Base-by-base conservation (phyloP, 768 basidiomycete species). In the Solioccasus polychromus region DNA sequence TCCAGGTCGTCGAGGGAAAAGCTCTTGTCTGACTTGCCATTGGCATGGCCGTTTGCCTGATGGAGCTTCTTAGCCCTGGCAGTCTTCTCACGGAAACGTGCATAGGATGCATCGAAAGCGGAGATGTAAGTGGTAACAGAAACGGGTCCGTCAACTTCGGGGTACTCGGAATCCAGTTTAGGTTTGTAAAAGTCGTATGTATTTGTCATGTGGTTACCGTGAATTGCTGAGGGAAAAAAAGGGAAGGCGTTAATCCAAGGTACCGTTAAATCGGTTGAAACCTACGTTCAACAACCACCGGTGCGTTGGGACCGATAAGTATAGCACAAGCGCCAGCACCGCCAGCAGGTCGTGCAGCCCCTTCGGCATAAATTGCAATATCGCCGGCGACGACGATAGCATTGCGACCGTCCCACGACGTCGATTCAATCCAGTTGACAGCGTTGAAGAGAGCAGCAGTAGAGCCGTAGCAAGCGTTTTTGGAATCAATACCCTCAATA, bases 171-270 rank as follows among this genome's bases (percentile, higher is more conserved):
- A 44, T 86, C 83, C 18, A 98, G 83, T 58, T 91, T 85, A 38
- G 96, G 96, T 75, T 99, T 99, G 85, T 96, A 99, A 69, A 97
- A 98, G 71, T 99, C 96, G 69, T 95, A 97, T 0, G 86, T 91
- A 74, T 99, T 95, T 51, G 87, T 86, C 88, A 98, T 97, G 75
- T 93, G 90, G 40, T 84, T 92, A 20, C 94, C 95, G 69, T 97
- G 96, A 54, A 92, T 78, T 57, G 95, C 95, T 98, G 64, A 8
- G 32, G 62, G 47, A 44, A 45, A 12, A 31, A 31, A 31, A 12
- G 4, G 30, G 48, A 23, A 5, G 32, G 35, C 14, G 36, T 57
- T 39, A 62, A 17, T 28, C 24, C n/a, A 7, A 9, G 32, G 34
- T 31, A 44, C 15, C 14, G 43, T 34, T 35, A 22, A 39, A 35